Evolutionary conservation across 192 early-diverging fungal genomes (phyloP), one percentile per base, ranked within the genome.

Genomic region (Rhizophagus prolifer): DNA sequence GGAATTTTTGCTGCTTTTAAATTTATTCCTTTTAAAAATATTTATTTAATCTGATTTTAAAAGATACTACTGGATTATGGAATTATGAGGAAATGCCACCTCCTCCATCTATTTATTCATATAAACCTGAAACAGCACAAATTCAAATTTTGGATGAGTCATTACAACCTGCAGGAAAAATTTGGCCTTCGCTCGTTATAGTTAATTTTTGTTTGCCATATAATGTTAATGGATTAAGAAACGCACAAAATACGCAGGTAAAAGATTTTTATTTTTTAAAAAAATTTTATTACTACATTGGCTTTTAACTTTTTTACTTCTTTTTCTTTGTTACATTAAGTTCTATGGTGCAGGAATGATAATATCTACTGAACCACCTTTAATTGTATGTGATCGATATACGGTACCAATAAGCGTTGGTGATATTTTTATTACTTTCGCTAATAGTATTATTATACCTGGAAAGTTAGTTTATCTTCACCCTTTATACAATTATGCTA

Each of bases 131-230:
- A 14, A 92, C 91, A 1, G 95, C 96, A 16, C 89, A 86, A 25
- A 90, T 92, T 47, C 88, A 90, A 3, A 85, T 84, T 4, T 81
- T 97, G 67, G 92, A 95, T 44, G 74, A 86, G 4, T 88, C 90
- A 8, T 82, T 97, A 44, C 90, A 91, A 26, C 84, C 89, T 13
- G 92, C 93, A 12, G 82, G 89, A 65, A 79, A 81, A 2, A 79
- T 98, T 63, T 92, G 95, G 88, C 89, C 90, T n/a, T 94, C 90
- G 8, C 83, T 98, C 78, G 94, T 95, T 8, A 88, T 90, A 46
- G 85, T 98, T 19, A 87, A 89, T 62, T 95, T 91, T 74, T 90
- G 93, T 67, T 85, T 95, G 64, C 96, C 96, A 12, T 92, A 90
- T 69, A 80, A 90, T 44, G 85, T 94, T 30, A 91, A 92, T 73